Percentiles rank a stretch among this genome's conserved stretches.
Evolutionary conservation across 2,329 filamentous ascomycete genomes (phyloP).

Genomic region (Parascedosporium putredinis): DNA sequence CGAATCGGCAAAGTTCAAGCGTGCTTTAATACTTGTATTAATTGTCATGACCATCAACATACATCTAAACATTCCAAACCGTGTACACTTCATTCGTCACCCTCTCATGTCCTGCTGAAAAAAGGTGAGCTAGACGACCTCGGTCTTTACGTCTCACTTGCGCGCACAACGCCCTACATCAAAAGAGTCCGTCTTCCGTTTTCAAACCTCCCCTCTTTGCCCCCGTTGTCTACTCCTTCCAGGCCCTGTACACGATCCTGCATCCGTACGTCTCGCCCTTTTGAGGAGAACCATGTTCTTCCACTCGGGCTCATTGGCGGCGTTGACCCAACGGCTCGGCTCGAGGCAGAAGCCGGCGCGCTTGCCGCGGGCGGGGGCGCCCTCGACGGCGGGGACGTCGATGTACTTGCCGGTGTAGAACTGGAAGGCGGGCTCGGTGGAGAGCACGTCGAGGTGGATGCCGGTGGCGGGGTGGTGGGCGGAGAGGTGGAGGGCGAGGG

Average conservation of each 20-base stretch:
- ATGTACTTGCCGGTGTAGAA: conserved; percentile 90
- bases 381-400: conserved; percentile 58
- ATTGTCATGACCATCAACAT: background rate
- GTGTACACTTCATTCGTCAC: no score
- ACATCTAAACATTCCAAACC: no score
- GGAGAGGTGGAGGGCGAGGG: conserved; percentile 57
- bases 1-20: background rate
- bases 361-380: conserved; percentile 50
- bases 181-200: background rate
- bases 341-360: conserved; percentile 85
- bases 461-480: conserved; percentile 65
- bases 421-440: conserved; percentile 93
- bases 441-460: conserved; percentile 75
- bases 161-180: no score
- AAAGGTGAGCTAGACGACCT: no score
- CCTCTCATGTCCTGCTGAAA: no score
- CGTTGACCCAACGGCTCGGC: conserved; percentile 84
- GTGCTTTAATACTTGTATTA: background rate
- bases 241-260: conserved; percentile 73
- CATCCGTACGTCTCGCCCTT: conserved; percentile 77
- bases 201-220: no score
- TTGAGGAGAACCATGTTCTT: conserved; percentile 67
- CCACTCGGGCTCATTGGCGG: conserved; percentile 73
- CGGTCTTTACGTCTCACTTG: no score
- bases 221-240: conserved; percentile 49